Percentiles rank a stretch among this genome's conserved stretches.
phyloP scores from a whole-genome alignment of 352 stramenopile species.

The Pythium inflatum region DNA sequence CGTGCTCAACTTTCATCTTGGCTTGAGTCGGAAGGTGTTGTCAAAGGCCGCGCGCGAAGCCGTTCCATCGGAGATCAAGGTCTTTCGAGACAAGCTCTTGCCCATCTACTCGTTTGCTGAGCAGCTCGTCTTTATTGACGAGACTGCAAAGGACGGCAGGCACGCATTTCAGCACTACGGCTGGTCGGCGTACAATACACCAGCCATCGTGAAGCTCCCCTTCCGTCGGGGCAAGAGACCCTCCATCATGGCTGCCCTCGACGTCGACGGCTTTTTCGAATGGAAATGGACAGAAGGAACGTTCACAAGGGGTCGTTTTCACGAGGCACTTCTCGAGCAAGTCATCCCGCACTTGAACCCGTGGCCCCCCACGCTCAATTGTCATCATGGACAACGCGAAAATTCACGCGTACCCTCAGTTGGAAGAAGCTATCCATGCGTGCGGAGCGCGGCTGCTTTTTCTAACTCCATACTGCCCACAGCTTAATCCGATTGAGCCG shows the following conservation, averaged over 20 bases:
- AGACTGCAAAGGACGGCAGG: constrained; percentile 26
- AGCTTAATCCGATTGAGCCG: no score
- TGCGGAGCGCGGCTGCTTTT: no score
- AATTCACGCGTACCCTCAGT: constrained; percentile 48
- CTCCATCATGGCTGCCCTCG: not conserved
- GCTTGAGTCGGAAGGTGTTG: constrained; percentile 25
- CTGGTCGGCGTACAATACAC: constrained; percentile 22
- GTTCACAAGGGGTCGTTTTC: constrained; percentile 28
- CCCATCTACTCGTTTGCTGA: no score
- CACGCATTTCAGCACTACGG: constrained; percentile 24
- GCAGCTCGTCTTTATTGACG: constrained; percentile 4
- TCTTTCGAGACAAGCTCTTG: no score
- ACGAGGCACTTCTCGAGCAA: not conserved
- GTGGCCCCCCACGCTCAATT: constrained; percentile 35
- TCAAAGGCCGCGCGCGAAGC: constrained; percentile 26
- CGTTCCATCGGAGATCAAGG: no score
- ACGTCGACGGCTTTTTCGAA: constrained; percentile 18
- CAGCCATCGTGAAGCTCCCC: constrained; percentile 12
- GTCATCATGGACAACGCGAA: constrained; percentile 47
- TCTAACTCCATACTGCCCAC: no score
- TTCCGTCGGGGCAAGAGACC: not conserved
- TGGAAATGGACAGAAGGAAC: constrained; percentile 33
- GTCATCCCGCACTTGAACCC: constrained; percentile 28
- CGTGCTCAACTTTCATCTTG: constrained; percentile 26
- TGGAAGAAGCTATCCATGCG: no score